phyloP scores from a whole-genome alignment of 2,329 filamentous ascomycete species.

The Monilinia fructigena region DNA sequence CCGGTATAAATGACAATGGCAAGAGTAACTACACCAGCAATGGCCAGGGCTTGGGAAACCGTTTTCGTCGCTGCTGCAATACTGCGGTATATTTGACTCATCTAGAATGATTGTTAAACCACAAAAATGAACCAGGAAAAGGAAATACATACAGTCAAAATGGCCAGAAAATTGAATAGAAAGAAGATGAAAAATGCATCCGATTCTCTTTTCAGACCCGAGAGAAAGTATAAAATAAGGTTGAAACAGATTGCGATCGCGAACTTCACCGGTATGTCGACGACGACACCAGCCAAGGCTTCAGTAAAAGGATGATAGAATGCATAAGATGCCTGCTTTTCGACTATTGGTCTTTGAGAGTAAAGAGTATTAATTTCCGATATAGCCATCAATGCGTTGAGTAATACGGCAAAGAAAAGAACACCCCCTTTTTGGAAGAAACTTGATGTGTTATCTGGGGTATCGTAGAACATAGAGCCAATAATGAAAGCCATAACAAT shows the following conservation, averaged over 20 bases:
- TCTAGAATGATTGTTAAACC: constrained; percentile 62
- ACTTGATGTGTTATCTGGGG: constrained; percentile 51
- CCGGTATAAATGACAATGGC: constrained; percentile 42
- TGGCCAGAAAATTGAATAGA: constrained; percentile 41
- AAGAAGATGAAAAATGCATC: constrained; percentile 82
- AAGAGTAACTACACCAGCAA: constrained; percentile 52
- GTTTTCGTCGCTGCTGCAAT: constrained; percentile 74
- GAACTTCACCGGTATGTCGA: constrained; percentile 82
- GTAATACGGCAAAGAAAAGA: constrained; percentile 66
- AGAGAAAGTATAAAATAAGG: constrained; percentile 80
- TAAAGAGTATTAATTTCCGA: constrained; percentile 72
- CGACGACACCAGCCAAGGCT: constrained; percentile 81
- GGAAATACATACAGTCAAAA: constrained; percentile 61
- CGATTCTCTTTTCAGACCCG: constrained; percentile 63
- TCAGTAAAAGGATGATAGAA: constrained; percentile 90
- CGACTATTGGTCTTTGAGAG: constrained; percentile 83
- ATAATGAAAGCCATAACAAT: constrained; percentile 61
- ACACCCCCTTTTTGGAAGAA: constrained; percentile 64
- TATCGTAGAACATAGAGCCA: constrained; percentile 63
- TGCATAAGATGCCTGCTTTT: constrained; percentile 85
- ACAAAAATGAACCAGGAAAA: constrained; percentile 56
- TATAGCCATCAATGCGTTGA: constrained; percentile 64
- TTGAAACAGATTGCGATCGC: constrained; percentile 75
- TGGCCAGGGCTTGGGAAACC: constrained; percentile 62
- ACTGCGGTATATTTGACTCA: constrained; percentile 65